A percentile compares a stretch with the other conserved stretches of the same genome.
These are phyloP conservation scores for Vitrella brassicaformis DNA, from an alignment of 73 alveolate genomes.

Conservation along the genomic window DNA sequence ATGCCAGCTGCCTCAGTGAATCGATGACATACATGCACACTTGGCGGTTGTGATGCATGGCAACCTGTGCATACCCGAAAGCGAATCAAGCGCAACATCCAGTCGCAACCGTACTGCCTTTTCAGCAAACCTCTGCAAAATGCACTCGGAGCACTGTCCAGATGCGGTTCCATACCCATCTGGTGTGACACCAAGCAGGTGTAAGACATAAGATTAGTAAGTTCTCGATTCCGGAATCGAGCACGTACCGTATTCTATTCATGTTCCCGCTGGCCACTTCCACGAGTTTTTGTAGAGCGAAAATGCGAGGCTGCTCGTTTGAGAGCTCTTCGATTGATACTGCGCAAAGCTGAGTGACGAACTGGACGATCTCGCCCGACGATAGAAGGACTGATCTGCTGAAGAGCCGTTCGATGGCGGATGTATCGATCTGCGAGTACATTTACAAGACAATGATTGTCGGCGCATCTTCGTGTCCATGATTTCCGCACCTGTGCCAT, in stretches of 20 bases:
- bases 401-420: slow-evolving; percentile 29
- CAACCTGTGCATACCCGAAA: not conserved
- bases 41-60: not conserved
- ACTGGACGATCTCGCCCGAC: slow-evolving; percentile 29
- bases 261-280: slow-evolving; percentile 46
- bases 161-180: slow-evolving; percentile 39
- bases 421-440: slow-evolving; percentile 15
- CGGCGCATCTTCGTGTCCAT: no score
- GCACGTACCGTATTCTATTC: no score
- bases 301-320: slow-evolving; percentile 37
- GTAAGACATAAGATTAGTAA: no score
- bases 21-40: slow-evolving; percentile 3
- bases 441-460: no score
- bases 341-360: slow-evolving; percentile 14
- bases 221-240: no score
- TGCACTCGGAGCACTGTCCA: slow-evolving; percentile 41
- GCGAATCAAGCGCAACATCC: not conserved
- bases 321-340: slow-evolving; percentile 40
- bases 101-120: slow-evolving; percentile 37
- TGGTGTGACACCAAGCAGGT: no score
- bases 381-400: slow-evolving; percentile 14
- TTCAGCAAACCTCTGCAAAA: slow-evolving; percentile 36
- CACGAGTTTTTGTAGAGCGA: slow-evolving; percentile 34
- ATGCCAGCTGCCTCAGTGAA: slow-evolving; percentile 50
- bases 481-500: no score